Evolutionary conservation across 305 asterid species (phyloP).

Genomic region (Monarda citriodora): DNA sequence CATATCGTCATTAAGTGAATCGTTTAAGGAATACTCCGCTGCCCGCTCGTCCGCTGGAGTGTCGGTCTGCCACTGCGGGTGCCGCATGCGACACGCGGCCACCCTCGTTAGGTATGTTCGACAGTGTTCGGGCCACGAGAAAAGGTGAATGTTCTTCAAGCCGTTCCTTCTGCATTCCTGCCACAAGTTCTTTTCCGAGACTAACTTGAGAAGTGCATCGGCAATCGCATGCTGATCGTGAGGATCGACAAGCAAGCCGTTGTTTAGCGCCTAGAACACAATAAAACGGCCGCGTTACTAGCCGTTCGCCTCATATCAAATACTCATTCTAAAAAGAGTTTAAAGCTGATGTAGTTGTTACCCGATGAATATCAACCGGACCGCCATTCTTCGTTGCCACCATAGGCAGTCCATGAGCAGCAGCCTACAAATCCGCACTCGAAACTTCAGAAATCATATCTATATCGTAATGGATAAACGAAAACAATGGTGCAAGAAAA

Average conservation of each 20-base stretch:
- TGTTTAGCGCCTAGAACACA: constrained; percentile 65
- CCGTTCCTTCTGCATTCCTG: constrained; percentile 82
- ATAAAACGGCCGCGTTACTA: not conserved
- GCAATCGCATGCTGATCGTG: constrained; percentile 83
- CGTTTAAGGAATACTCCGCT: constrained; percentile 66
- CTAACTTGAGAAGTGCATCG: constrained; percentile 87
- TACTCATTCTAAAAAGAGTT: no score
- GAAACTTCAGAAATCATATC: constrained; percentile 9
- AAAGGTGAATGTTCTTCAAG: constrained; percentile 86
- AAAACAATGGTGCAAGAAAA: constrained; percentile 7
- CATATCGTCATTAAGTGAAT: constrained; percentile 73
- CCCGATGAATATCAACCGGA: constrained; percentile 95
- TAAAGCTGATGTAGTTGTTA: no score
- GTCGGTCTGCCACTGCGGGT: constrained; percentile 93
- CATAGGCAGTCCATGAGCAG: constrained; percentile 96
- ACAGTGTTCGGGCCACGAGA: constrained; percentile 97
- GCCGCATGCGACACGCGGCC: constrained; percentile 91
- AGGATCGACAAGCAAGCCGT: constrained; percentile 92
- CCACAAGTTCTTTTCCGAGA: constrained; percentile 91
- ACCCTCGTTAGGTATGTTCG: constrained; percentile 74
- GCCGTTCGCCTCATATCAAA: not conserved
- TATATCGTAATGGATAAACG: not conserved
- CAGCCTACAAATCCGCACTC: constrained; percentile 56
- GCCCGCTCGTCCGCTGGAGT: constrained; percentile 61
- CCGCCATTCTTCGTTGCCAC: constrained; percentile 98